These are phyloP conservation scores for Penicillium goetzii DNA, from an alignment of 495 filamentous ascomycete genomes.

Conservation along the genomic window DNA sequence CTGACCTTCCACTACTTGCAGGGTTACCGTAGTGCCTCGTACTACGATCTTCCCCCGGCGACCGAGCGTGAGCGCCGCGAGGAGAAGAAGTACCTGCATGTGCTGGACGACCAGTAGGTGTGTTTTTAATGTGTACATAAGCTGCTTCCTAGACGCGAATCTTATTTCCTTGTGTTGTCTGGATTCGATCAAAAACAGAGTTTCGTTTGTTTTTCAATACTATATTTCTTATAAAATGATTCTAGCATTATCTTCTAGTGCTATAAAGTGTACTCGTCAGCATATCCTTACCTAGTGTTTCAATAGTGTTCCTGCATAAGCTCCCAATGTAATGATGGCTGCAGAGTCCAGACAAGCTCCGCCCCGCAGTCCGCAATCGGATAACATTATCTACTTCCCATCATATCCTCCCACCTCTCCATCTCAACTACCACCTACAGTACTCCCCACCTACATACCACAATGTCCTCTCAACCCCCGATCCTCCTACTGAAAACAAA, in stretches of 20 bases:
- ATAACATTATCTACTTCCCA: constrained; percentile 3
- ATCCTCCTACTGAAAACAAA: constrained; percentile 87
- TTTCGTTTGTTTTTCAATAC: constrained; percentile 6
- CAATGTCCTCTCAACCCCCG: constrained; percentile 24
- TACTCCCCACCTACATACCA: constrained; percentile 4
- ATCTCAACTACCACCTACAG: not conserved
- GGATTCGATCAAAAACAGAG: constrained; percentile 12
- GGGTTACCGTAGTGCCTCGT: constrained; percentile 78
- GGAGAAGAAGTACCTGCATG: constrained; percentile 95
- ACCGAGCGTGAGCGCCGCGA: constrained; percentile 93
- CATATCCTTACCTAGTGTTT: no score
- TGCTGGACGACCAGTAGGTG: constrained; percentile 81
- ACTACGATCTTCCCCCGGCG: constrained; percentile 90
- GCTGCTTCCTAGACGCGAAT: constrained; percentile 39
- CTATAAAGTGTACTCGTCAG: not conserved
- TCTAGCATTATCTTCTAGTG: not conserved
- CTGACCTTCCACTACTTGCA: constrained; percentile 91
- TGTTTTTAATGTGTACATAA: constrained; percentile 53
- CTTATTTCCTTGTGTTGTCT: constrained; percentile 42
- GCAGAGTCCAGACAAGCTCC: constrained; percentile 16
- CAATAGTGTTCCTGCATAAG: constrained; percentile 8
- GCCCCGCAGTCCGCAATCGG: constrained; percentile 21
- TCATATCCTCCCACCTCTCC: not conserved
- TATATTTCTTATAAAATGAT: not conserved
- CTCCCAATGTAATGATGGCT: not conserved